Conservation (phyloP, 2,329 filamentous ascomycete genomes). For the Fusarium begoniae region DNA sequence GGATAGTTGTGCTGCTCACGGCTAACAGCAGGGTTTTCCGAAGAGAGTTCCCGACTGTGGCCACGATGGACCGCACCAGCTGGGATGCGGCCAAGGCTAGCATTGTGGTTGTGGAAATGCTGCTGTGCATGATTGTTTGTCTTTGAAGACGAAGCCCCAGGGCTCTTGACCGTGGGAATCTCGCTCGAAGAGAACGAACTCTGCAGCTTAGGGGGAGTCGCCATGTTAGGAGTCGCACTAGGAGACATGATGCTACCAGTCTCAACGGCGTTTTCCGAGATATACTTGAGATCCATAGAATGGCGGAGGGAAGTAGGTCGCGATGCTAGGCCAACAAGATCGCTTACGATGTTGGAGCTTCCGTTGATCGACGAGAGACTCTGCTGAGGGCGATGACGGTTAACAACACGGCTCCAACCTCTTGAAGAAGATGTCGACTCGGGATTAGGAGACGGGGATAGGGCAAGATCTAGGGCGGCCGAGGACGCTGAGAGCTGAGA, state of each 20-base stretch:
- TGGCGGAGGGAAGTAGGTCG: slow-evolving; percentile 63
- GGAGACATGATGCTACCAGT: slow-evolving; percentile 54
- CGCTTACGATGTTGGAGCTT: slow-evolving; percentile 53
- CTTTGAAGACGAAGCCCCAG: slow-evolving; percentile 59
- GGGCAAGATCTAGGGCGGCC: slow-evolving; percentile 81
- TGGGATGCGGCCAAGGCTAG: slow-evolving; percentile 82
- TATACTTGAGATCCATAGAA: slow-evolving; percentile 66
- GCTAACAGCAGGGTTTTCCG: slow-evolving; percentile 53
- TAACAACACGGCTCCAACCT: slow-evolving; percentile 68
- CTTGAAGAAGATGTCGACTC: slow-evolving; percentile 56
- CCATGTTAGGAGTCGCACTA: slow-evolving; percentile 61
- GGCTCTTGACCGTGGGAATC: slow-evolving; percentile 83
- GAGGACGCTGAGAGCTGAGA: slow-evolving; percentile 81
- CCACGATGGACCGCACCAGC: slow-evolving; percentile 71
- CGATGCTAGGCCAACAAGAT: slow-evolving; percentile 57
- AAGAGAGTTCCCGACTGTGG: slow-evolving; percentile 77
- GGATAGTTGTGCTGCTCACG: slow-evolving; percentile 63
- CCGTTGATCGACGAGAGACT: slow-evolving; percentile 61
- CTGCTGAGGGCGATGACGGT: slow-evolving; percentile 74
- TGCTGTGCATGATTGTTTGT: slow-evolving; percentile 69
- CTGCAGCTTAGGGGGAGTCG: slow-evolving; percentile 78
- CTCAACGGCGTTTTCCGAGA: slow-evolving; percentile 56
- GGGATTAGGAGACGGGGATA: slow-evolving; percentile 71
- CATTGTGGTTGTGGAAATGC: slow-evolving; percentile 80
- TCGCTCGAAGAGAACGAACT: slow-evolving; percentile 92